Conservation (phyloP, 805 yeast species). For the Candida easanensis region DNA sequence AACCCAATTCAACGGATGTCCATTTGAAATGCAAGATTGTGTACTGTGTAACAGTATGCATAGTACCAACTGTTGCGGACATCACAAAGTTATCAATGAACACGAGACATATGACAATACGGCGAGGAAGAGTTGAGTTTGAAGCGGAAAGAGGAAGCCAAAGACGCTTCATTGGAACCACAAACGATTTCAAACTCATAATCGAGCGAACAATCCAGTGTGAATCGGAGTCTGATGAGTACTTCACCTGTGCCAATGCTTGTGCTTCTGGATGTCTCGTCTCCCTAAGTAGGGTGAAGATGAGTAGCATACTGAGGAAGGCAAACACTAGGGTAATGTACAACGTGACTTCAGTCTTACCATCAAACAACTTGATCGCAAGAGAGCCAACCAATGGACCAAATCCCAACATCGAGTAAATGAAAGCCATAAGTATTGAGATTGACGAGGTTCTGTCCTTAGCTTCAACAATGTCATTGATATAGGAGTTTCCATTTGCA, state of each 20-base stretch:
- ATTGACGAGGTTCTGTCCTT: constrained; percentile 19
- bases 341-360: constrained; percentile 6
- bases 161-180: constrained; percentile 20
- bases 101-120: constrained; percentile 20
- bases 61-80: constrained; percentile 25
- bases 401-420: constrained; percentile 21
- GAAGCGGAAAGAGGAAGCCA: constrained; percentile 20
- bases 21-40: constrained; percentile 21
- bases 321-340: constrained; percentile 12
- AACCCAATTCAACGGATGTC: constrained; percentile 27
- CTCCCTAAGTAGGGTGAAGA: constrained; percentile 11
- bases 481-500: constrained; percentile 25
- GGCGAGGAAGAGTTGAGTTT: constrained; percentile 17
- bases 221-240: neutral
- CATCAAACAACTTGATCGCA: constrained; percentile 12
- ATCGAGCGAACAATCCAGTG: too few species aligned
- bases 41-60: constrained; percentile 19
- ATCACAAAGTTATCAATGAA: constrained; percentile 22
- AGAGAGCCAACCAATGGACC: constrained; percentile 27
- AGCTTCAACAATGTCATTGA: constrained; percentile 20
- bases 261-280: constrained; percentile 24
- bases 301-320: constrained; percentile 6
- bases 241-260: constrained; percentile 12
- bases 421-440: constrained; percentile 23
- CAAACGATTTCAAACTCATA: constrained; percentile 3